Percentiles rank a stretch among this genome's conserved stretches.
Evolutionary conservation across 768 basidiomycete genomes (phyloP).

Genomic region (Phlebiopsis gigantea): DNA sequence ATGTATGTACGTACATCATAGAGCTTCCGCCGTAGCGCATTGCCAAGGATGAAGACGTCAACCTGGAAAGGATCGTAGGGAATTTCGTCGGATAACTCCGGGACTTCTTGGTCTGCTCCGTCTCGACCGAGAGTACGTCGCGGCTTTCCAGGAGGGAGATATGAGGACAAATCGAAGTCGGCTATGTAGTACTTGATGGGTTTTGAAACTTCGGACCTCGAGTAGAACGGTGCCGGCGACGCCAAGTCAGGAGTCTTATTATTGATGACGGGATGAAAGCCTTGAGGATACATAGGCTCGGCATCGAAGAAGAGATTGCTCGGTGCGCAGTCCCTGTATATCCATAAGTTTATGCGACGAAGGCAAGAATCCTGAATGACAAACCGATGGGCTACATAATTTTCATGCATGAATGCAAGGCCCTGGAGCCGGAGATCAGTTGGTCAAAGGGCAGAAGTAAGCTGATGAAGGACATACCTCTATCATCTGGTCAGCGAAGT

Average conservation of each 20-base stretch:
- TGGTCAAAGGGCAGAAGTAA: neutral
- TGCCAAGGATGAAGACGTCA: conserved; percentile 25
- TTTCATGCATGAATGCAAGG: conserved; percentile 16
- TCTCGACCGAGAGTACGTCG: conserved; percentile 9
- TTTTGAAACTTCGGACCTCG: neutral
- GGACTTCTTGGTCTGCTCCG: conserved; percentile 16
- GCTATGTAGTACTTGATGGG: conserved; percentile 16
- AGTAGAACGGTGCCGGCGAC: neutral
- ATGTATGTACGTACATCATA: neutral
- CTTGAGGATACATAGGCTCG: conserved; percentile 3
- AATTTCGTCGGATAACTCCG: conserved; percentile 18
- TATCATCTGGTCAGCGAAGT: conserved; percentile 21
- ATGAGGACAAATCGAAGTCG: conserved; percentile 16
- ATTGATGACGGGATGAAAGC: conserved; percentile 5
- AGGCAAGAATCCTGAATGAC: neutral
- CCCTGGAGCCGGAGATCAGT: conserved; percentile 13
- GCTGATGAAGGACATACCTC: conserved; percentile 9
- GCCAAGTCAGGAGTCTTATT: neutral
- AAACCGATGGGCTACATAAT: conserved; percentile 18
- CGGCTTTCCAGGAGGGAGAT: conserved; percentile 5
- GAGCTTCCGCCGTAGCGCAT: conserved; percentile 15
- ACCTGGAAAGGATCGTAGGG: conserved; percentile 28
- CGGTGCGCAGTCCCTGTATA: conserved; percentile 5
- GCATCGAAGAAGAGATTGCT: conserved; percentile 14
- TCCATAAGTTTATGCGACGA: neutral